Base-by-base conservation (phyloP, 495 filamentous ascomycete genomes). In the Podospora tetraspora region DNA sequence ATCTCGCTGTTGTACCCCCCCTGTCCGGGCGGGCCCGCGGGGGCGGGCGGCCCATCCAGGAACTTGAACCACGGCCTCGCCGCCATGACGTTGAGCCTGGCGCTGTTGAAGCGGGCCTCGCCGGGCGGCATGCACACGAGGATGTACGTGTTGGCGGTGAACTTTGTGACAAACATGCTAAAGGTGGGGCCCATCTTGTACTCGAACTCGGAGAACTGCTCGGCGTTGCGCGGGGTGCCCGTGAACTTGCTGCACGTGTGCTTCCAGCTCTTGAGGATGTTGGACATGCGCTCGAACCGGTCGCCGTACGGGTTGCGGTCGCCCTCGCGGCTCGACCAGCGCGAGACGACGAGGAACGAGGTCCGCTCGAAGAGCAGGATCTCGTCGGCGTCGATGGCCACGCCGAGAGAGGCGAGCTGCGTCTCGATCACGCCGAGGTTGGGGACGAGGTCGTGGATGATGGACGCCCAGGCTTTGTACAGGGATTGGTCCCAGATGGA, bases 401-500 rank as follows among this genome's bases (percentile, higher is more conserved):
- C 85, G 30, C 92, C 92, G 56, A 99, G 85, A 27, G 88, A 84
- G 2, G 83, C 83, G 6, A 99, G 83, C 78, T 97, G 91, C 16
- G 84, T 86, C 76, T 97, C 94, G 70, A 98, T 97, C 27, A 91
- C 84, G n/a, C 87, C 82, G 0, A 97, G 86, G 76, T 99, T 98
- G 0, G 95, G 96, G 24, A 98, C 94, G 27, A 99, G 85, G 75
- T 91, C 92, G 82, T 99, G 94, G 65, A 99, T 97, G 70, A 99
- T 97, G 71, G 89, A 89, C 0, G 96, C 95, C 95, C 95, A 99
- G 6, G 95, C 95, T 72, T 93, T 94, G 82, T 99, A 99, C n/a
- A 99, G 82, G 13, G 89, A 93, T 78, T 99, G 94, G 77, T 99
- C 95, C 95, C 95, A 99, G 79, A 99, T 99, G 57, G 90, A 95